Conservation (phyloP, 2,329 filamentous ascomycete species). For the Dissoconium aciculare region DNA sequence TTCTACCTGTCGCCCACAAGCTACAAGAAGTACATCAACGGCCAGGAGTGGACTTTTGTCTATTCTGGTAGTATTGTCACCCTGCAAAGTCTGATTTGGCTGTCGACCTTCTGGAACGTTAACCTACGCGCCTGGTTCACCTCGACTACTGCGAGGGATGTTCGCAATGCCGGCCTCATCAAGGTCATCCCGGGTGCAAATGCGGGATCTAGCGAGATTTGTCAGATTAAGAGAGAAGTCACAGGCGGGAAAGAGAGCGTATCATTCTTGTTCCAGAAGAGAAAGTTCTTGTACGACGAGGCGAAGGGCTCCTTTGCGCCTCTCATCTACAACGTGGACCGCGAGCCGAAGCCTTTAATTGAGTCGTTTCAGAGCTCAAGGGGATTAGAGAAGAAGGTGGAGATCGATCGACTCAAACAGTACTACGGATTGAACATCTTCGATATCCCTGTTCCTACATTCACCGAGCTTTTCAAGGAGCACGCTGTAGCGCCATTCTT, state of each 20-base stretch:
- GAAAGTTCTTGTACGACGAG: conserved; percentile 74
- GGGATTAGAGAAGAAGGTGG: conserved; percentile 58
- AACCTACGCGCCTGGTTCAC: conserved; percentile 72
- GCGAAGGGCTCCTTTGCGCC: conserved; percentile 63
- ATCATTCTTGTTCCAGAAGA: conserved; percentile 96
- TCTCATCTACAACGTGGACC: conserved; percentile 68
- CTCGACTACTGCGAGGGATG: conserved; percentile 50
- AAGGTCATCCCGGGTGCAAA: conserved; percentile 86
- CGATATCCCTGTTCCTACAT: conserved; percentile 92
- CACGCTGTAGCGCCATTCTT: conserved; percentile 98
- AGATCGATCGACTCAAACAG: conserved; percentile 66
- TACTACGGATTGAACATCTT: conserved; percentile 95
- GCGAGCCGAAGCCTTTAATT: conserved; percentile 66
- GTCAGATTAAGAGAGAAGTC: conserved; percentile 61
- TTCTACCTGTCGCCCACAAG: conserved; percentile 70
- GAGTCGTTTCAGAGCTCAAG: conserved; percentile 63
- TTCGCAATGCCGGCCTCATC: conserved; percentile 69
- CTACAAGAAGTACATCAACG: conserved; percentile 82
- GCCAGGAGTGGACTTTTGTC: conserved; percentile 96
- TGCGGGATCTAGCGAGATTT: conserved; percentile 79
- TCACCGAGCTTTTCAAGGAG: conserved; percentile 91
- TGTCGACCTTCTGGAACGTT: conserved; percentile 96
- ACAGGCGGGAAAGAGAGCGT: conserved; percentile 59
- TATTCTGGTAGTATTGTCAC: conserved; percentile 83
- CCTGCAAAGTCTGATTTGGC: conserved; percentile 74